Percentiles rank a stretch among this genome's conserved stretches.
Evolutionary conservation across 805 yeast species (phyloP).

Genomic region (Barnettozyma sp.): DNA sequence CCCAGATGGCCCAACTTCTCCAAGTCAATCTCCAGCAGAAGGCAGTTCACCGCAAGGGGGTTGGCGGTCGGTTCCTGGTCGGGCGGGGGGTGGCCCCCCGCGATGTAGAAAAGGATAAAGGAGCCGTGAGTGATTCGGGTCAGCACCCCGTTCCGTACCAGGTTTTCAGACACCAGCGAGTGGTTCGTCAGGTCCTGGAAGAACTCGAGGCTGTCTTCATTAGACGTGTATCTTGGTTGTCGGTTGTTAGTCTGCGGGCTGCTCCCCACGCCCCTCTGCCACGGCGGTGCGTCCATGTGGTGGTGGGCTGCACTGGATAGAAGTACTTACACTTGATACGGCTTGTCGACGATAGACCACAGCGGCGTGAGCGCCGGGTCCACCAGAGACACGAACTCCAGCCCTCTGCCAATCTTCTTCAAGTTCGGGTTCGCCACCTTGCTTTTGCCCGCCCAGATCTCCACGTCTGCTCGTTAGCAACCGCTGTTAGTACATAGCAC

Average conservation of each 20-base stretch:
- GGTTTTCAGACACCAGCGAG: slow-evolving; percentile 10
- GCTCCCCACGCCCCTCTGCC: too few species aligned
- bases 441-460: slow-evolving; percentile 24
- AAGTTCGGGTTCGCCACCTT: slow-evolving; percentile 21
- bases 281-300: too few species aligned
- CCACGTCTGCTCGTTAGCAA: slow-evolving; percentile 12
- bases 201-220: slow-evolving; percentile 8
- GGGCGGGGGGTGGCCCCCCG: too few species aligned
- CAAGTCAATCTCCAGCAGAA: slow-evolving; percentile 15
- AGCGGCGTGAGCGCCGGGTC: slow-evolving; percentile 20
- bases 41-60: slow-evolving; percentile 14
- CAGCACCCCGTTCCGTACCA: slow-evolving; percentile 14
- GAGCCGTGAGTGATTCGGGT: slow-evolving; percentile 8
- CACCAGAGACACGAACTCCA: slow-evolving; percentile 16
- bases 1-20: slow-evolving; percentile 9
- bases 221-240: slow-evolving; percentile 15
- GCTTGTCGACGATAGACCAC: slow-evolving; percentile 25
- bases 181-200: slow-evolving; percentile 17
- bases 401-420: slow-evolving; percentile 3
- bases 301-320: not conserved
- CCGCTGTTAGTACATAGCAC: too few species aligned
- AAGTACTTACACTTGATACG: slow-evolving; percentile 22
- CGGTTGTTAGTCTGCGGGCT: not conserved
- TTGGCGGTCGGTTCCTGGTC: slow-evolving; percentile 6
- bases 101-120: slow-evolving; percentile 20